Evolutionary conservation across 805 yeast species (phyloP).

Genomic region (Candida sonorensis): DNA sequence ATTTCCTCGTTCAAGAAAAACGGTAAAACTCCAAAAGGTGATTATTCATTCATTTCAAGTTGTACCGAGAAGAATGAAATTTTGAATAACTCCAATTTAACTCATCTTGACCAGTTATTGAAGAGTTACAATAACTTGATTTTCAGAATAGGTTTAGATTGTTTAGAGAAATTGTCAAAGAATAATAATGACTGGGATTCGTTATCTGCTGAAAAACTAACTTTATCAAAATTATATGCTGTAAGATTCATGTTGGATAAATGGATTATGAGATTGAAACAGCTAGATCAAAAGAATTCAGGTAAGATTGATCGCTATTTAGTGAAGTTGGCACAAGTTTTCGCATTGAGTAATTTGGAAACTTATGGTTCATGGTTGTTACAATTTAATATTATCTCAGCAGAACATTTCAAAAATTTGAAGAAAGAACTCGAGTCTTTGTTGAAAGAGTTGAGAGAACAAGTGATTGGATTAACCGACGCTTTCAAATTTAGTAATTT

Average conservation of each 20-base stretch:
- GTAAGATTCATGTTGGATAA: slow-evolving; percentile 39
- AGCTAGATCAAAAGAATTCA: slow-evolving; percentile 19
- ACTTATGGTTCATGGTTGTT: slow-evolving; percentile 66
- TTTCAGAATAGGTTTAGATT: slow-evolving; percentile 30
- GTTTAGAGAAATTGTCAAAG: slow-evolving; percentile 26
- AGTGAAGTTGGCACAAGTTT: slow-evolving; percentile 49
- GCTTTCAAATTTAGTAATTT: slow-evolving; percentile 77
- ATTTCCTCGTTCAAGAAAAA: slow-evolving; percentile 30
- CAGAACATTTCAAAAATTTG: slow-evolving; percentile 36
- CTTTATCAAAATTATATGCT: slow-evolving; percentile 45
- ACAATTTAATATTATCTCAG: slow-evolving; percentile 50
- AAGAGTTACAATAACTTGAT: slow-evolving; percentile 35
- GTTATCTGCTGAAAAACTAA: slow-evolving; percentile 39
- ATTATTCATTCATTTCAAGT: slow-evolving; percentile 31
- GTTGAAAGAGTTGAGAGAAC: slow-evolving; percentile 49
- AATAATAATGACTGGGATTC: slow-evolving; percentile 37
- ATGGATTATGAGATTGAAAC: slow-evolving; percentile 29
- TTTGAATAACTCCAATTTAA: slow-evolving; percentile 23
- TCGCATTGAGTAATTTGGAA: slow-evolving; percentile 62
- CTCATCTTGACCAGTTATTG: slow-evolving; percentile 26
- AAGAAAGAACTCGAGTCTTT: slow-evolving; percentile 38
- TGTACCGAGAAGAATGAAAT: slow-evolving; percentile 26
- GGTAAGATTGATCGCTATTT: slow-evolving; percentile 42
- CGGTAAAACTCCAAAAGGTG: slow-evolving; percentile 40
- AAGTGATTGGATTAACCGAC: slow-evolving; percentile 75